A percentile compares a stretch with the other conserved stretches of the same genome.
phyloP scores from a whole-genome alignment of 2,329 filamentous ascomycete genomes.

The Fusarium brachygibbosum region DNA sequence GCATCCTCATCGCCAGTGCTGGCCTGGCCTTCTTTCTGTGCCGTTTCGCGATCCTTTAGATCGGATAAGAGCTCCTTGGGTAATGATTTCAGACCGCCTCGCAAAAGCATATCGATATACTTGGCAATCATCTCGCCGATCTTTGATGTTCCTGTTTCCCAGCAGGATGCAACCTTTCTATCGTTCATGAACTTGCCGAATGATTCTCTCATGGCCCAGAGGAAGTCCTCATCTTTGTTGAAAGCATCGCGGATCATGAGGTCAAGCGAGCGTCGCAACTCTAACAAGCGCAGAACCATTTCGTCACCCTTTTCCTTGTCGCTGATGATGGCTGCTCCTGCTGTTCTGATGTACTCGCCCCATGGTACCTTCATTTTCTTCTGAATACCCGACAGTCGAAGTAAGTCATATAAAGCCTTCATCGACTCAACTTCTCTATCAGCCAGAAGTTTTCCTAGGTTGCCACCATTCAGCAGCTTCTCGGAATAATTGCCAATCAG shows the following conservation, averaged over 20 bases:
- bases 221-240: slow-evolving; percentile 79
- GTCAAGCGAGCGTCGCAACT: slow-evolving; percentile 84
- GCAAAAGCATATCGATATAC: slow-evolving; percentile 90
- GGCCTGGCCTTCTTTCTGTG: slow-evolving; percentile 73
- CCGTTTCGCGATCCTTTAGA: slow-evolving; percentile 67
- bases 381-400: slow-evolving; percentile 79
- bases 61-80: slow-evolving; percentile 77
- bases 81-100: slow-evolving; percentile 87
- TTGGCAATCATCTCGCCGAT: slow-evolving; percentile 99
- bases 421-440: slow-evolving; percentile 78
- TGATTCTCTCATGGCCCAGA: slow-evolving; percentile 83
- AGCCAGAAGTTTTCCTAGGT: slow-evolving; percentile 80
- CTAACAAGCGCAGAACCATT: slow-evolving; percentile 87
- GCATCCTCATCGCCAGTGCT: slow-evolving; percentile 88
- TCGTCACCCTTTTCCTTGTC: slow-evolving; percentile 83
- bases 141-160: slow-evolving; percentile 88
- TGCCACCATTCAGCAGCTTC: slow-evolving; percentile 74
- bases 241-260: slow-evolving; percentile 83
- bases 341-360: slow-evolving; percentile 80
- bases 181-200: slow-evolving; percentile 96
- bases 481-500: slow-evolving; percentile 77
- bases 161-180: slow-evolving; percentile 77
- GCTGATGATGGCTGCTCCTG: slow-evolving; percentile 82
- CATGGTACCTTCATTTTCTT: slow-evolving; percentile 79
- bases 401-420: slow-evolving; percentile 80